Percentiles rank a stretch among this genome's conserved stretches.
phyloP scores from a whole-genome alignment of 306 rosid species.

The Abrus precatorius region DNA sequence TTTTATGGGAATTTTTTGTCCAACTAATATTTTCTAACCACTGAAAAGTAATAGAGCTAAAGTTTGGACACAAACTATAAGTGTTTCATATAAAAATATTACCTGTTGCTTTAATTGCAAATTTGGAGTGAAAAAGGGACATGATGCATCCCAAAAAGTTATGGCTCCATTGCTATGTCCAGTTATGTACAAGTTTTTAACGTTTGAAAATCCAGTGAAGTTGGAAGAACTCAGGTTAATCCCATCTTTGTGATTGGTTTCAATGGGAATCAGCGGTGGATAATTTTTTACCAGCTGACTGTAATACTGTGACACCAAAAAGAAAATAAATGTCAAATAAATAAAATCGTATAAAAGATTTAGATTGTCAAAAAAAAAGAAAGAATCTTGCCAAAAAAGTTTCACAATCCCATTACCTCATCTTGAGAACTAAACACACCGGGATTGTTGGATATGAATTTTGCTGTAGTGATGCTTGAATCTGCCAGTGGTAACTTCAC shows the following conservation, averaged over 20 bases:
- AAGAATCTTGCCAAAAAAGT: neutral
- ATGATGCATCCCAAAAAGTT: slow-evolving; percentile 87
- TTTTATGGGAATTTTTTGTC: neutral
- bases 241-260: slow-evolving; percentile 70
- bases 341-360: neutral
- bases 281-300: slow-evolving; percentile 58
- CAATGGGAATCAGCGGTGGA: slow-evolving; percentile 70
- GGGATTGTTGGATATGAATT: slow-evolving; percentile 66
- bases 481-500: slow-evolving; percentile 80
- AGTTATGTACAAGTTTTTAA: slow-evolving; percentile 77
- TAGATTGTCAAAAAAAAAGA: neutral
- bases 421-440: slow-evolving; percentile 53
- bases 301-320: slow-evolving; percentile 64
- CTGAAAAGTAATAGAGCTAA: neutral
- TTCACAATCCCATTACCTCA: slow-evolving; percentile 62
- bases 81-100: slow-evolving; percentile 23
- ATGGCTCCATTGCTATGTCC: slow-evolving; percentile 86
- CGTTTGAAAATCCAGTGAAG: slow-evolving; percentile 77
- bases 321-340: slow-evolving; percentile 43
- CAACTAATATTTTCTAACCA: neutral
- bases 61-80: neutral
- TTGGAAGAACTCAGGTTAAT: slow-evolving; percentile 53
- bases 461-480: slow-evolving; percentile 75
- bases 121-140: slow-evolving; percentile 72
- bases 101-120: slow-evolving; percentile 88